Percentiles rank a stretch among this genome's conserved stretches.
phyloP scores from a whole-genome alignment of 2,329 filamentous ascomycete species.

The Paecilomyces formosus region DNA sequence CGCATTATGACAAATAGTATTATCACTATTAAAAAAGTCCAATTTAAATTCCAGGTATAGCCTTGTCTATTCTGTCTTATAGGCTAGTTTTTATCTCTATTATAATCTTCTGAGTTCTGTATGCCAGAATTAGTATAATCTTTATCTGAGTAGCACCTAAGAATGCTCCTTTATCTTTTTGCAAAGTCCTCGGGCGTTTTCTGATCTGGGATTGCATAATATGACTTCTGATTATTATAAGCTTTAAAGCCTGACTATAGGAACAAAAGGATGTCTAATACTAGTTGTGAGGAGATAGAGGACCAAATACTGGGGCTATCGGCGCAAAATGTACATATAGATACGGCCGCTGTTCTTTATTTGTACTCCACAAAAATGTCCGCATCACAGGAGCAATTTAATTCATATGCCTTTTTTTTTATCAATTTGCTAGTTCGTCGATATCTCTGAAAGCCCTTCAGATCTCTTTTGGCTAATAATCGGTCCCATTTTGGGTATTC shows the following conservation, averaged over 20 bases:
- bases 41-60: too few relatives aligned
- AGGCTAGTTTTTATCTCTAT: too few relatives aligned
- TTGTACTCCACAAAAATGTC: too few relatives aligned
- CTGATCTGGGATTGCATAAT: not conserved
- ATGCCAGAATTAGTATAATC: not conserved
- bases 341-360: not conserved
- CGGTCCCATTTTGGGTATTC: too few relatives aligned
- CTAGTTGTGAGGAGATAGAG: not conserved
- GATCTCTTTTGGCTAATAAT: too few relatives aligned
- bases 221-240: not conserved
- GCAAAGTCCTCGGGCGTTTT: not conserved
- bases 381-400: too few relatives aligned
- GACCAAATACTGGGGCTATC: not conserved
- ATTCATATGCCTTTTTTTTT: too few relatives aligned
- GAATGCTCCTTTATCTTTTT: not conserved
- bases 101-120: not conserved
- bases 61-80: too few relatives aligned
- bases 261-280: not conserved
- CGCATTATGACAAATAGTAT: too few relatives aligned
- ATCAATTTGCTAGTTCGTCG: too few relatives aligned
- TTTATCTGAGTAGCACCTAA: not conserved
- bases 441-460: too few relatives aligned
- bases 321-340: not conserved
- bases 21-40: too few relatives aligned
- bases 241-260: not conserved